phyloP scores from a whole-genome alignment of 2,329 filamentous ascomycete genomes.

The Xylariaceae sp. region DNA sequence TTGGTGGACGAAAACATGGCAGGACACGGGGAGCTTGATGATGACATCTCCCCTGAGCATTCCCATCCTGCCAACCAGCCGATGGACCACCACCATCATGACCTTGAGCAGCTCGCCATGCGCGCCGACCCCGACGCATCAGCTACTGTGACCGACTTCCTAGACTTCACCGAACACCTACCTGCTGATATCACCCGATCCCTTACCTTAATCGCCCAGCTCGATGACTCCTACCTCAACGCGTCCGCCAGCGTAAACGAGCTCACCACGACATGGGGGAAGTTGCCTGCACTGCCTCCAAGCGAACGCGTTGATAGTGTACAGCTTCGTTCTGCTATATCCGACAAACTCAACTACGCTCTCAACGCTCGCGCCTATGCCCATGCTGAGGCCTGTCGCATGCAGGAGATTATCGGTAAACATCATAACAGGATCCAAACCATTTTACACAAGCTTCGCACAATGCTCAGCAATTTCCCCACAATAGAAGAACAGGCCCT shows the following conservation, averaged over 20 bases:
- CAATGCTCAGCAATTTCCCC: slow-evolving; percentile 57
- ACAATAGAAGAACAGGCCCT: slow-evolving; percentile 45
- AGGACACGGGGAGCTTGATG: slow-evolving; percentile 23
- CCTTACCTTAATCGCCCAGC: slow-evolving; percentile 58
- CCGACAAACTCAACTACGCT: slow-evolving; percentile 49
- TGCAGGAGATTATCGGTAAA: slow-evolving; percentile 57
- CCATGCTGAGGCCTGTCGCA: slow-evolving; percentile 57
- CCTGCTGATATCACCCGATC: slow-evolving; percentile 62
- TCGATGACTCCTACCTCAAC: slow-evolving; percentile 54
- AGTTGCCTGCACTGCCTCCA: slow-evolving; percentile 44
- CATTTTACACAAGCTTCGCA: slow-evolving; percentile 53
- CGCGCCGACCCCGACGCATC: slow-evolving; percentile 61
- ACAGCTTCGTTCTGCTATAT: slow-evolving; percentile 55
- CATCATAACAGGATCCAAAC: slow-evolving; percentile 57
- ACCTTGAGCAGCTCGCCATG: slow-evolving; percentile 42
- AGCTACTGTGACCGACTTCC: slow-evolving; percentile 63
- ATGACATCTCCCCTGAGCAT: slow-evolving; percentile 32
- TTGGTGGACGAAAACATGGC: slow-evolving; percentile 19
- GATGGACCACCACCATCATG: slow-evolving; percentile 30
- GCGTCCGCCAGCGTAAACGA: slow-evolving; percentile 51
- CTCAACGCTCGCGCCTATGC: slow-evolving; percentile 53
- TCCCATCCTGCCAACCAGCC: slow-evolving; percentile 12
- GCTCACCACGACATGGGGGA: slow-evolving; percentile 52
- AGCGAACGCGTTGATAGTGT: slow-evolving; percentile 45
- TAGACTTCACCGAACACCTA: slow-evolving; percentile 65